Base-by-base conservation (phyloP, 805 yeast genomes). In the Ascoidea asiatica region DNA sequence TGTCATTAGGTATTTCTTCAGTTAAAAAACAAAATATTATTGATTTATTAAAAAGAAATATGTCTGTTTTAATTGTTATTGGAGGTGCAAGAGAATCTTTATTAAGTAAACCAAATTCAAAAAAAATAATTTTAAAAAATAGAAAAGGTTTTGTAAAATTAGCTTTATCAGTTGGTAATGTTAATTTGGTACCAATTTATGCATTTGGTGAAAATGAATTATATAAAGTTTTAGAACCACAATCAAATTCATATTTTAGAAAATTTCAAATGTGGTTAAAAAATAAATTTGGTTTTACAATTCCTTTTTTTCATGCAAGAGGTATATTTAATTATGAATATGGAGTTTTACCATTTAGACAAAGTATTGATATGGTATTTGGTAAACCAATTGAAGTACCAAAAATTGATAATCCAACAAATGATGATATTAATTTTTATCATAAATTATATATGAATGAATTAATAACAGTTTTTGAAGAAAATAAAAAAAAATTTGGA, bases 1-100 rank as follows among this genome's bases (percentile, higher is more conserved):
- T 87, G 58, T 70, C 85, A 1, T 59, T 88, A 21, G 97, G 97
- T 0, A 72, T 87, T 19, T 81, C 95, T 2, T 78, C 95, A 7
- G 97, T 95, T 1, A 76, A 88, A 0, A 80, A 78, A 44, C 67
- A 65, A 41, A 87, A 89, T 51, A 82, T 92, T 40, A 63, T 73
- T 48, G 70, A 79, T 21, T 67, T 86, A 21, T 67, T 92, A 41
- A 62, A 59, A 44, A 58, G 62, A 42, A 77, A 81, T 50, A 79
- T 76, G 52, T 83, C 95, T 2, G 81, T 89, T 11, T 83, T 90
- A 49, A 79, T 92, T 46, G 97, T 92, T 1, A 79, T 92, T 20
- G 98, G 98, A 2, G 98, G 98, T 0, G 97, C 97, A 0, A 83
- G 87, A 48, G 98, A 92, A 56, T 78, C 94, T 1, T 65, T 92